These are phyloP conservation scores for Vishniacozyma victoriae DNA, from an alignment of 768 basidiomycete species.

Conservation along the genomic window DNA sequence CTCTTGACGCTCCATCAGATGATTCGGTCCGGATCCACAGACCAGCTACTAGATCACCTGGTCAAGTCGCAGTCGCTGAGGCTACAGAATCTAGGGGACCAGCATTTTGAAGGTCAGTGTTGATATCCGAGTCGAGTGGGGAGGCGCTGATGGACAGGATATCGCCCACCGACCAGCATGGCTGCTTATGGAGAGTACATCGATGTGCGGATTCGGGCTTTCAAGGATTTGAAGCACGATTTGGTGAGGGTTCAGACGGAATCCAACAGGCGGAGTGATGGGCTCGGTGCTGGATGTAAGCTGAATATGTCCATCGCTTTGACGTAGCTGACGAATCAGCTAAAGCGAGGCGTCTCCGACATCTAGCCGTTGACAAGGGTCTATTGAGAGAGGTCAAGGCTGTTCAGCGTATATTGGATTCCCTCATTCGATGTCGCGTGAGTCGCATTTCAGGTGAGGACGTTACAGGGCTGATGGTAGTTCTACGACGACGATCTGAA, in stretches of 20 bases:
- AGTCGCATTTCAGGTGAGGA: conserved; percentile 44
- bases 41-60: conserved; percentile 80
- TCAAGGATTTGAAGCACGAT: conserved; percentile 86
- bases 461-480: conserved; percentile 47
- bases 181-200: conserved; percentile 82
- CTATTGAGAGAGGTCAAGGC: conserved; percentile 82
- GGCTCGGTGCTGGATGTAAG: conserved; percentile 31
- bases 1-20: conserved; percentile 91
- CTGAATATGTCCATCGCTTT: not conserved
- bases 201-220: conserved; percentile 79
- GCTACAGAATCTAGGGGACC: conserved; percentile 70
- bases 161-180: conserved; percentile 76
- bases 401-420: conserved; percentile 83
- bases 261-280: conserved; percentile 58
- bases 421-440: conserved; percentile 80
- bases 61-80: conserved; percentile 70
- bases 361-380: conserved; percentile 94
- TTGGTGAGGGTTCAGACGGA: conserved; percentile 90
- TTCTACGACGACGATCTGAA: conserved; percentile 91
- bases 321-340: conserved; percentile 16
- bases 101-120: conserved; percentile 75
- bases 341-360: conserved; percentile 63
- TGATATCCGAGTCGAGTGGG: conserved; percentile 1
- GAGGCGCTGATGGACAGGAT: no score
- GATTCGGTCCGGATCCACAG: conserved; percentile 93